Evolutionary conservation across 192 early-diverging fungal genomes (phyloP).

Genomic region (Rhizoclosmatium globosum): DNA sequence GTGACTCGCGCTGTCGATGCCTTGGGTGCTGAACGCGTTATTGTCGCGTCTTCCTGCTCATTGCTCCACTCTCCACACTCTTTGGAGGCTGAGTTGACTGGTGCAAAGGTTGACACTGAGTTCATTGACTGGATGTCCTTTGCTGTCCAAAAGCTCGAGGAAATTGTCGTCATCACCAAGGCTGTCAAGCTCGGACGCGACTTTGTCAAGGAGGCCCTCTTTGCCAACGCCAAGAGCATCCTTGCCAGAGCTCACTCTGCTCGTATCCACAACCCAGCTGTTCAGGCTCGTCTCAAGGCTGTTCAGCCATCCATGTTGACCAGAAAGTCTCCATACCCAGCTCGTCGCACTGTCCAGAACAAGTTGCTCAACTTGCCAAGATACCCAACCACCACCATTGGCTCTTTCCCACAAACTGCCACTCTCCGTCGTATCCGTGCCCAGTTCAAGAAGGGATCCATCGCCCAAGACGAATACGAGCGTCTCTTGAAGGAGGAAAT

Average conservation of each 20-base stretch:
- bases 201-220: slow-evolving; percentile 72
- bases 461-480: slow-evolving; percentile 75
- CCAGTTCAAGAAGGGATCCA: slow-evolving; percentile 86
- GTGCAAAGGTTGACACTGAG: slow-evolving; percentile 71
- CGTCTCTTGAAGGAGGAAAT: slow-evolving; percentile 89
- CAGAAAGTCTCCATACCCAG: slow-evolving; percentile 76
- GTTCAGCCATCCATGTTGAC: slow-evolving; percentile 77
- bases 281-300: slow-evolving; percentile 66
- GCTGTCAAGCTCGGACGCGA: slow-evolving; percentile 61
- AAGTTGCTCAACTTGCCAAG: slow-evolving; percentile 81
- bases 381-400: slow-evolving; percentile 98
- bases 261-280: slow-evolving; percentile 83
- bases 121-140: slow-evolving; percentile 93
- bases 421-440: slow-evolving; percentile 93
- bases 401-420: slow-evolving; percentile 98
- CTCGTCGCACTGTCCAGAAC: slow-evolving; percentile 78
- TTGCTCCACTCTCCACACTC: slow-evolving; percentile 93
- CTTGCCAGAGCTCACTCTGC: slow-evolving; percentile 70
- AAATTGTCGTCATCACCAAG: slow-evolving; percentile 76
- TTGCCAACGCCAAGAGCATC: slow-evolving; percentile 67
- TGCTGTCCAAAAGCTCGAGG: slow-evolving; percentile 90
- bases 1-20: slow-evolving; percentile 72
- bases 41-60: slow-evolving; percentile 91
- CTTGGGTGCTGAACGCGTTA: slow-evolving; percentile 77
- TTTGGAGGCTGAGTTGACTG: slow-evolving; percentile 67